A percentile compares a stretch with the other conserved stretches of the same genome.
Evolutionary conservation across 2,329 filamentous ascomycete genomes (phyloP).

Genomic region (Neonectria hederae): DNA sequence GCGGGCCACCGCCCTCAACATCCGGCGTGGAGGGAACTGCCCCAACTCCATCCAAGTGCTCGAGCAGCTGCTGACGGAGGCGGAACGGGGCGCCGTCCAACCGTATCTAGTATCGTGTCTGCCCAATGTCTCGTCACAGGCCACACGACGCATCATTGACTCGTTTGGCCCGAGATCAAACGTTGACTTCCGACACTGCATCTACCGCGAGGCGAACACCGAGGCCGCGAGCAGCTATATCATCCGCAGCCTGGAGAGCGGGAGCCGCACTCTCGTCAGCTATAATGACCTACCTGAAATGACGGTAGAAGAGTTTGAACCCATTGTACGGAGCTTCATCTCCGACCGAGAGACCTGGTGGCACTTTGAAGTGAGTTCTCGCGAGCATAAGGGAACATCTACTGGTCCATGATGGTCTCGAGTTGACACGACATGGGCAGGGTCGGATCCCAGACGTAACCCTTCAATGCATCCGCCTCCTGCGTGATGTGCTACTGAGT

Average conservation of each 20-base stretch:
- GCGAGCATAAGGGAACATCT: slow-evolving; percentile 3
- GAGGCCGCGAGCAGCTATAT: slow-evolving; percentile 76
- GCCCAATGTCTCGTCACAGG: slow-evolving; percentile 61
- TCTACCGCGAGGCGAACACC: slow-evolving; percentile 64
- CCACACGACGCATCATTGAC: slow-evolving; percentile 59
- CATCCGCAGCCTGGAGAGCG: slow-evolving; percentile 66
- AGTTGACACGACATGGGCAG: slow-evolving; percentile 47
- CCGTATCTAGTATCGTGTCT: slow-evolving; percentile 62
- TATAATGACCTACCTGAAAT: slow-evolving; percentile 75
- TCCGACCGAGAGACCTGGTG: slow-evolving; percentile 63
- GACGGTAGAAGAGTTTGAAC: slow-evolving; percentile 67
- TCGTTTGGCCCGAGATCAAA: slow-evolving; percentile 59
- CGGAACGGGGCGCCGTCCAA: slow-evolving; percentile 38
- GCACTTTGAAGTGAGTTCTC: slow-evolving; percentile 72
- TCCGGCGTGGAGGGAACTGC: slow-evolving; percentile 77
- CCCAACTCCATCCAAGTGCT: slow-evolving; percentile 77
- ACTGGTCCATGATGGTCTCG: slow-evolving; percentile 2
- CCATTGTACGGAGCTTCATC: slow-evolving; percentile 52
- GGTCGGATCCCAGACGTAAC: slow-evolving; percentile 72
- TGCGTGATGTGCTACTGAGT: slow-evolving; percentile 57
- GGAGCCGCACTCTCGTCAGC: slow-evolving; percentile 76
- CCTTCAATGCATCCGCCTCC: slow-evolving; percentile 64
- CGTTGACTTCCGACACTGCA: slow-evolving; percentile 64
- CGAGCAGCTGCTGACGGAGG: slow-evolving; percentile 63
- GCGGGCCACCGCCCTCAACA: slow-evolving; percentile 66